Base-by-base conservation (phyloP, 768 basidiomycete genomes). In the Phaeolepiota aurea region DNA sequence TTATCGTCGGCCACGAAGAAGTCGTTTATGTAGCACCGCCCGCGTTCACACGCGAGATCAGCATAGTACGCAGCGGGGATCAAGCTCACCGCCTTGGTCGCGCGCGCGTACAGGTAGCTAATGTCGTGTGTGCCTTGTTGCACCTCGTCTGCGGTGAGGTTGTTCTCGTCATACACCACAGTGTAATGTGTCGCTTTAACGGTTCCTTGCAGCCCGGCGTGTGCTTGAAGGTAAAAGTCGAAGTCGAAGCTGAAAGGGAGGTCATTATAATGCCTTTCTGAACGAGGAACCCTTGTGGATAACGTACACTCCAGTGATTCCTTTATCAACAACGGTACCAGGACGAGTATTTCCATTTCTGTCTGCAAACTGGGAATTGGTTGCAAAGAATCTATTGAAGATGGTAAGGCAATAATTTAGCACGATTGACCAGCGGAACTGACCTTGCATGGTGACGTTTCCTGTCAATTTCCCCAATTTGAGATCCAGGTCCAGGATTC, bases 11-110 rank as follows among this genome's bases (percentile, higher is more conserved):
- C 14, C 3, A 67, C 72, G 55, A 89, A 56, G 38, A 87, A 79
- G 1, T 81, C 77, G 45, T 87, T 84, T 30, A 90, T 48, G 51
- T 87, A 90, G 52, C 69, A 82, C 25, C 87, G 62, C 0, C 82
- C 87, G 7, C 87, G 66, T 58, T 90, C 87, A 54, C 86, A 88
- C 1, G 85, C 87, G 38, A 89, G 59, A 58, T 89, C 86, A 4
- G 85, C 82, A 49, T 87, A 87, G 53, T 87, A 87, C 0, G 86
- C 86, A 0, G 86, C 72, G 0, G 87, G 86, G 9, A 88, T 69
- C 16, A 90, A 64, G 53, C 83, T 87, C 20, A 92, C 89, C 0
- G 87, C 82, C 50, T 85, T 82, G 2, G 87, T 92, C 0, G 87
- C 87, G 3, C 88, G 74, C 0, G 82, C 87, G 48, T 86, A 92